Evolutionary conservation across 306 rosid species (phyloP), one percentile per base, ranked within the genome.

Genomic region (Abrus precatorius): DNA sequence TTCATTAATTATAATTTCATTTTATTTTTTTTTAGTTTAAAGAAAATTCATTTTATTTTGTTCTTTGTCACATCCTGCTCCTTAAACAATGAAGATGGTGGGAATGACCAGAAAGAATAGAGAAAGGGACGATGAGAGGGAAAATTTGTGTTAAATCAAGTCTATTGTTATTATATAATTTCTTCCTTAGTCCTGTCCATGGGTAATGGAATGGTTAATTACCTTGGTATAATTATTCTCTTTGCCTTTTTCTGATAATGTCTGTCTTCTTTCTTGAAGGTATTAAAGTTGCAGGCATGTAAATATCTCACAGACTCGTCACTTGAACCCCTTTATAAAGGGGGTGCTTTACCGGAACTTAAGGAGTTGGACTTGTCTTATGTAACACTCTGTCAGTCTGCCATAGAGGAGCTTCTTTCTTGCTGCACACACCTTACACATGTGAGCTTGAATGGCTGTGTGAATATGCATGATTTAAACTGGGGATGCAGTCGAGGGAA

Each of bases 361-460:
- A 90, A 93, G 80, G 99, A 96, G 87, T 82, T 96, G 82, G 98
- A 96, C 85, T 84, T 96, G 81, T 96, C 99, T 40, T 96, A 96
- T 69, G 98, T 97, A 83, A 89, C 95, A 47, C 87, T 96, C 3
- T 91, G 98, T 83, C 99, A 93, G 73, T 87, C 94, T 69, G 96
- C 99, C 43, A 96, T 96, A 52, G 99, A 96, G 79, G 98, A 96
- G 87, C 99, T 96, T 86, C 94, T 96, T 74, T 88, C 97, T 74
- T 92, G 97, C 85, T 92, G 99, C 86, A 89, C 86, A 0, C 98
- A 87, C 83, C 95, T 96, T 32, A 96, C 94, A 10, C 99, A 87
- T 74, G 91, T 96, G 90, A 96, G 98, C 93, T 83, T 96, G 88
- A 96, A 93, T 87, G 99, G 99, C 78, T 96, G 99, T 85, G 90